These are phyloP conservation scores for Capronia americana DNA, from an alignment of 2,329 filamentous ascomycete species.

Conservation along the genomic window DNA sequence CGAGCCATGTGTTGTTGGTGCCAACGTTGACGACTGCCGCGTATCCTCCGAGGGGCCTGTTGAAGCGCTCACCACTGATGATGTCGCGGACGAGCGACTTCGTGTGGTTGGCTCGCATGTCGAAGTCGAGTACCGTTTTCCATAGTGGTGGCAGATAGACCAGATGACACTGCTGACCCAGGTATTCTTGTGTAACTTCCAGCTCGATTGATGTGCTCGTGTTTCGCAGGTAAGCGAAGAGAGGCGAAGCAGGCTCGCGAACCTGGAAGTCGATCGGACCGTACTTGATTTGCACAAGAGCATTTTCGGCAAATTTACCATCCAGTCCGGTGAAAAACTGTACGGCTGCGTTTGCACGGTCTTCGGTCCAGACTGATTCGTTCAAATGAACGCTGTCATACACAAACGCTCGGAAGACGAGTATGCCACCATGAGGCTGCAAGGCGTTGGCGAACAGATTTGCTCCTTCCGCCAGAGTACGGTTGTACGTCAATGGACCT, in stretches of 20 bases:
- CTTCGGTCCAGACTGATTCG: slow-evolving; percentile 67
- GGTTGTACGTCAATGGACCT: slow-evolving; percentile 71
- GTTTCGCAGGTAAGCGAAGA: slow-evolving; percentile 62
- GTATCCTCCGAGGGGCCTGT: slow-evolving; percentile 64
- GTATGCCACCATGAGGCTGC: slow-evolving; percentile 64
- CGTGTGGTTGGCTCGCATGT: slow-evolving; percentile 66
- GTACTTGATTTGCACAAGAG: slow-evolving; percentile 75
- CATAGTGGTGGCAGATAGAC: slow-evolving; percentile 73
- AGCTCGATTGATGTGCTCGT: slow-evolving; percentile 67
- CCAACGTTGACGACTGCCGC: slow-evolving; percentile 73
- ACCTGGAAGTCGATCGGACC: slow-evolving; percentile 78
- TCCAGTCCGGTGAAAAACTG: slow-evolving; percentile 71
- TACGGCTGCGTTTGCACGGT: slow-evolving; percentile 73
- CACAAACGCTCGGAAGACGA: slow-evolving; percentile 76
- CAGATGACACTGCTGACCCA: slow-evolving; percentile 72
- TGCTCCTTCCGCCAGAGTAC: slow-evolving; percentile 70
- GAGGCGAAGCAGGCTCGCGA: slow-evolving; percentile 68
- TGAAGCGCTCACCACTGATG: slow-evolving; percentile 65
- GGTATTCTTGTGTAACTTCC: slow-evolving; percentile 72
- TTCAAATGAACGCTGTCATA: slow-evolving; percentile 64
- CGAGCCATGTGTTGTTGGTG: slow-evolving; percentile 70
- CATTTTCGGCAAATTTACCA: slow-evolving; percentile 71
- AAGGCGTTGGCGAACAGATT: slow-evolving; percentile 70
- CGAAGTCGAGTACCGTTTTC: slow-evolving; percentile 71
- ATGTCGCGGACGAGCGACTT: slow-evolving; percentile 66